Evolutionary conservation across 345 rosid genomes (phyloP), one percentile per base, ranked within the genome.

Genomic region (Trapa incisa): DNA sequence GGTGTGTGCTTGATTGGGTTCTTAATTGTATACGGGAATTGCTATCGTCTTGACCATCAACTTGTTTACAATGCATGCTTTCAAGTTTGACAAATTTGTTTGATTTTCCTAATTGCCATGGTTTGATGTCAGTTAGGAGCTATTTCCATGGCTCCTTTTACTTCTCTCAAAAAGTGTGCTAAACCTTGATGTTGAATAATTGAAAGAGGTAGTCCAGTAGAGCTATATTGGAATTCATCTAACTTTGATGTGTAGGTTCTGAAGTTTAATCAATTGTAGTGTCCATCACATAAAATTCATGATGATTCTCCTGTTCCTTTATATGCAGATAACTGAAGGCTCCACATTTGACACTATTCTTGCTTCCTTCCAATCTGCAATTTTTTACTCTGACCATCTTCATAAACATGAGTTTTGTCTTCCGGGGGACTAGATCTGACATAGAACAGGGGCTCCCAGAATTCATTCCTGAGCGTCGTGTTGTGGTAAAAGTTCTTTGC

Each of bases 381-480:
- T 58, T 32, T 58, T 22, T 3, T 11, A 2, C 63, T 32, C 63
- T 58, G 16, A 58, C 35, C 12, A 54, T 32, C 38, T 9, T 32
- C 61, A 47, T 67, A 70, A 67, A 69, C 70, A 94, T 94, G 97
- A 91, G 97, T 79, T 94, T 86, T 48, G 86, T 82, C 68, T 94
- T 87, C 50, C 79, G 96, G 47, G 97, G 99, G 72, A 80, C 81
- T 53, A 80, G 97, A 80, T 84, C 86, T 48, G 99, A 91, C 78
- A 80, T 94, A 53, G 99, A 91, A 77, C 77, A 73, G 65, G 97
- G 96, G 43, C 80, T 87, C 64, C 80, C 86, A 0, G 86, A 85
- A 5, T 85, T 83, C 65, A 71, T 87, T 67, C 86, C 90, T 2
- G 96, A 86, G 67, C 76, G 91, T 61, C 90, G 89, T 61, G 70